A percentile compares a stretch with the other conserved stretches of the same genome.
phyloP scores from a whole-genome alignment of 129 eudicot genomes.

The Saposhnikovia divaricata region DNA sequence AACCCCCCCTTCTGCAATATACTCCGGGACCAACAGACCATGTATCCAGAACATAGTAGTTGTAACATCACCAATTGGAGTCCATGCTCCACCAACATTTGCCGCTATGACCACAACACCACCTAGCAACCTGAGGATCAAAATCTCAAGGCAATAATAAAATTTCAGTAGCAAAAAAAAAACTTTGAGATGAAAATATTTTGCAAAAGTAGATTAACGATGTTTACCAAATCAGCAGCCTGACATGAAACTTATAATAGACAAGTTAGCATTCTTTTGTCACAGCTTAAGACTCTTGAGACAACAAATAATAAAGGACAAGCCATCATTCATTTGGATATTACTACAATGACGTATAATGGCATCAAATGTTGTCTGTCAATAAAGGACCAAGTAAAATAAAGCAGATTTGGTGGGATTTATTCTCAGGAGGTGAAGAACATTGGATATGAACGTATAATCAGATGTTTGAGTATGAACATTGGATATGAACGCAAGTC shows the following conservation, averaged over 20 bases:
- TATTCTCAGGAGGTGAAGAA: too few species aligned
- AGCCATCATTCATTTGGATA: neutral
- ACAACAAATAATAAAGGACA: neutral
- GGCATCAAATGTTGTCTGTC: constrained; percentile 64
- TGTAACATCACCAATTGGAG: too few species aligned
- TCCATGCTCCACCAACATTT: too few species aligned
- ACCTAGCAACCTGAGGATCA: constrained; percentile 22
- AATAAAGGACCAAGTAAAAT: constrained; percentile 3
- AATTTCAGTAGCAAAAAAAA: neutral
- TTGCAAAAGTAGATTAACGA: neutral
- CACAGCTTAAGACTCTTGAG: neutral
- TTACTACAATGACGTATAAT: too few species aligned
- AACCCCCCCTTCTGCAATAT: too few species aligned
- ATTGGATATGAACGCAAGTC: neutral
- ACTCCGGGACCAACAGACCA: too few species aligned
- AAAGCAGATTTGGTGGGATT: constrained; percentile 6
- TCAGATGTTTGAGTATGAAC: neutral
- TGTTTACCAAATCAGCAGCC: neutral
- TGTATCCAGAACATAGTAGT: too few species aligned
- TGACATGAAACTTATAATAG: neutral
- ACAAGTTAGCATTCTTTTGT: neutral
- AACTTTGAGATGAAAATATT: neutral
- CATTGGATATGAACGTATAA: too few species aligned
- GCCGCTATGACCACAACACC: too few species aligned
- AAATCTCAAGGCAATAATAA: neutral